Conservation (phyloP, 805 yeast species). For the Zygosaccharomyces kombuchaensis region DNA sequence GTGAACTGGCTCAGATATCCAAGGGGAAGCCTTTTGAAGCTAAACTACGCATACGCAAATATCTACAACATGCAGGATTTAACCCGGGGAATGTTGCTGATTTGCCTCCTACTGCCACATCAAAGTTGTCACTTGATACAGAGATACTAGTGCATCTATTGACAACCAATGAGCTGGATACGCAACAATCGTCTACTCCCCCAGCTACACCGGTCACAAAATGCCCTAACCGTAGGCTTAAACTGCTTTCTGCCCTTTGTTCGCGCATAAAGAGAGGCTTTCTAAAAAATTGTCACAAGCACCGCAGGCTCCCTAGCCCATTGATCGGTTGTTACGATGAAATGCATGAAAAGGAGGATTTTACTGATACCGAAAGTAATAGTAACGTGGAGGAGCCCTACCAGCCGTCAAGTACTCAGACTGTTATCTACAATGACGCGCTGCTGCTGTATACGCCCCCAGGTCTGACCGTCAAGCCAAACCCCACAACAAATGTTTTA, state of each 20-base stretch:
- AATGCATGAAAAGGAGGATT: neutral
- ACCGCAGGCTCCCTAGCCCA: neutral
- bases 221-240: neutral
- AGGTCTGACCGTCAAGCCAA: neutral
- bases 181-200: neutral
- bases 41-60: neutral
- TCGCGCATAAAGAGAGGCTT: neutral
- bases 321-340: neutral
- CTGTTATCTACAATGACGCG: conserved; percentile 11
- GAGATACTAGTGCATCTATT: conserved; percentile 10
- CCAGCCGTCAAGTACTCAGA: conserved; percentile 7
- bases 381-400: neutral
- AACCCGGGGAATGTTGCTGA: neutral
- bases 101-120: neutral
- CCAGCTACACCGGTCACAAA: neutral
- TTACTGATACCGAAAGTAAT: neutral
- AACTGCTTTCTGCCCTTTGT: conserved; percentile 1
- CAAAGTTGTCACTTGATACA: conserved; percentile 10
- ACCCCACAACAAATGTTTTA: conserved; percentile 13
- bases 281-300: neutral
- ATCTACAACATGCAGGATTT: neutral
- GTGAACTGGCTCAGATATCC: neutral
- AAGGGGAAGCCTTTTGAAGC: neutral
- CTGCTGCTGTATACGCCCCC: conserved; percentile 1
- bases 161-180: conserved; percentile 7